Evolutionary conservation across 1,284 basidiomycete genomes (phyloP), one percentile per base, ranked within the genome.

Genomic region (Fomitiporia mediterranea): DNA sequence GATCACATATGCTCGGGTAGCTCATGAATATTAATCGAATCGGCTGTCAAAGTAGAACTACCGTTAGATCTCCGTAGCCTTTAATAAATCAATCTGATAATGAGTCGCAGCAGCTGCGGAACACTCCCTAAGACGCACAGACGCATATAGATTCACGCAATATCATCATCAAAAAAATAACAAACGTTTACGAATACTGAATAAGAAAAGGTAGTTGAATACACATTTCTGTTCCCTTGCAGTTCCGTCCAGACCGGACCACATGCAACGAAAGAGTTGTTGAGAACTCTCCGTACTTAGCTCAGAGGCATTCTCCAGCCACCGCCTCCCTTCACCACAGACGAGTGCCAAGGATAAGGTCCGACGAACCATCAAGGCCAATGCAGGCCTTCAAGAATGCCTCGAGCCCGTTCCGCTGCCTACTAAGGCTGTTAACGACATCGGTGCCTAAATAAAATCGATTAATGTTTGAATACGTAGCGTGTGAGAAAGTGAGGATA

Each of bases 321-420:
- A 27, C 8, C 17, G 17, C 25, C 27, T 30, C 25, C 9, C 27
- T 27, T 75, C 75, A 95, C 92, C 91, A 94, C 66, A 92, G 81
- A 64, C 92, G 82, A n/a, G 88, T 88, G 72, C 91, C 84, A 23
- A 95, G 80, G 65, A 96, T 74, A 66, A 97, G 74, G 70, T 96
- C 94, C 50, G 77, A 82, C 68, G 78, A 82, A 60, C 86, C 81
- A 74, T 96, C 93, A 47, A 97, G 74, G 13, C 92, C 93, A 55
- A 96, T 74, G 73, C 92, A 96, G 44, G 94, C 93, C 80, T 92
- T 91, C 69, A 96, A 76, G 83, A 95, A 95, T 60, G 83, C 79
- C 74, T 98, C 96, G 61, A 98, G 84, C 19, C 92, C 96, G 61
- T 94, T 91, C 68, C 94, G 85, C 80, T 99, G 96, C 70, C 95